phyloP scores from a whole-genome alignment of 2,329 filamentous ascomycete species.

The Aspergillus sergii region DNA sequence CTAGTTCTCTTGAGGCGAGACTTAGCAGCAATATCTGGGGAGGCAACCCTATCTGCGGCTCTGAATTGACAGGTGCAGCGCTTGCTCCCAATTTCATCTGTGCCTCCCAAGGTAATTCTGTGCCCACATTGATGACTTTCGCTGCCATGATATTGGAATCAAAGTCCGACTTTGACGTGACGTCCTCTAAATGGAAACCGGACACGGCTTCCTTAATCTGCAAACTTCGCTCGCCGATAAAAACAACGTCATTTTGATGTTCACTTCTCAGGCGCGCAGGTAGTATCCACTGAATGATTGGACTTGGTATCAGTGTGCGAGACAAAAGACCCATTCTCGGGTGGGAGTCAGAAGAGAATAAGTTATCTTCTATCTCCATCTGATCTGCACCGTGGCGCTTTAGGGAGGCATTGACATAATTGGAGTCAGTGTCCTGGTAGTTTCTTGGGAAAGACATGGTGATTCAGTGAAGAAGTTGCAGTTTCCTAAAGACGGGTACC shows the following conservation, averaged over 20 bases:
- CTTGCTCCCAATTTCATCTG: conserved; percentile 30
- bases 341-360: conserved; percentile 18
- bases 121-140: conserved; percentile 67
- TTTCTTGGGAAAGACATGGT: conserved; percentile 15
- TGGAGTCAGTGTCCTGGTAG: not conserved
- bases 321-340: conserved; percentile 74
- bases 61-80: conserved; percentile 11
- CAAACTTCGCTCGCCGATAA: conserved; percentile 80
- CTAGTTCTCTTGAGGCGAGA: conserved; percentile 70
- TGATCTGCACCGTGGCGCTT: conserved; percentile 8
- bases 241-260: conserved; percentile 77
- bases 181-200: conserved; percentile 69
- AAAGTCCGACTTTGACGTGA: conserved; percentile 80
- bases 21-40: conserved; percentile 81
- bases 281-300: conserved; percentile 74
- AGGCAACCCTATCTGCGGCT: conserved; percentile 52
- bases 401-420: not conserved
- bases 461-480: not conserved
- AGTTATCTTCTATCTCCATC: conserved; percentile 21
- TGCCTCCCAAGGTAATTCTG: conserved; percentile 41
- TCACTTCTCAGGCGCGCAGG: conserved; percentile 75
- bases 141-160: conserved; percentile 77
- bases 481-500: not conserved
- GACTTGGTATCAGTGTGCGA: conserved; percentile 75
- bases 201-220: conserved; percentile 74